These are phyloP conservation scores for Vitis rupestris DNA, from an alignment of 164 flowering plant species.

Conservation along the genomic window DNA sequence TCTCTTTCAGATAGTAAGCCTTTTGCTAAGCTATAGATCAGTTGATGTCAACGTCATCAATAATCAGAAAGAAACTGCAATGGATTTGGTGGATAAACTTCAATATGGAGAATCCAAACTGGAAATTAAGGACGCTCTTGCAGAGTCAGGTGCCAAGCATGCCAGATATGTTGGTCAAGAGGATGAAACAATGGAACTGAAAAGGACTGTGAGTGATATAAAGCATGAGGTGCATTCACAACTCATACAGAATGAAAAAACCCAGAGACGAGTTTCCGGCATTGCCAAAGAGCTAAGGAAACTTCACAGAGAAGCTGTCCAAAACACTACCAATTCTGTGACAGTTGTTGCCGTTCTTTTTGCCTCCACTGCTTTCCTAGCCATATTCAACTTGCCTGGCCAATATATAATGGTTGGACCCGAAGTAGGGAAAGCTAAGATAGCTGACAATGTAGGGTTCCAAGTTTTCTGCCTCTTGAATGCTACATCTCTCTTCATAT, in stretches of 20 bases:
- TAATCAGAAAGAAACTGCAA: constrained; percentile 74
- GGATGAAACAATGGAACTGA: constrained; percentile 76
- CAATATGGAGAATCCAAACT: constrained; percentile 69
- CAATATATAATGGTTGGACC: constrained; percentile 42
- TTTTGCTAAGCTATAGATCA: constrained; percentile 53
- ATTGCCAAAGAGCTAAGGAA: constrained; percentile 85
- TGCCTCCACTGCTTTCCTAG: constrained; percentile 91
- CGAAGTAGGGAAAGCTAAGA: constrained; percentile 58
- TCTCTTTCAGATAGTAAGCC: constrained; percentile 57
- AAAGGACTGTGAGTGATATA: constrained; percentile 88
- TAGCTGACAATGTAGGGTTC: constrained; percentile 56
- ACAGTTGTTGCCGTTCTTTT: constrained; percentile 88
- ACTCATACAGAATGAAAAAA: constrained; percentile 74
- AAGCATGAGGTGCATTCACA: constrained; percentile 91
- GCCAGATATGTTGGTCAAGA: constrained; percentile 65
- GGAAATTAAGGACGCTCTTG: constrained; percentile 66
- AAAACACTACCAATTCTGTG: constrained; percentile 87
- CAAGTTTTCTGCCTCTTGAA: constrained; percentile 72
- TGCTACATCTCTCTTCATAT: constrained; percentile 80
- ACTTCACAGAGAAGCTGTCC: constrained; percentile 93
- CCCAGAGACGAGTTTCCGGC: constrained; percentile 73
- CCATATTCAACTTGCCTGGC: constrained; percentile 89
- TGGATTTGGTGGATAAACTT: constrained; percentile 90
- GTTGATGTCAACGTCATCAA: constrained; percentile 77
- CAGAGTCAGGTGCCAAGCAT: constrained; percentile 84